Base-by-base conservation (phyloP, 2,329 filamentous ascomycete species). In the Tolypocladium ovalisporum region DNA sequence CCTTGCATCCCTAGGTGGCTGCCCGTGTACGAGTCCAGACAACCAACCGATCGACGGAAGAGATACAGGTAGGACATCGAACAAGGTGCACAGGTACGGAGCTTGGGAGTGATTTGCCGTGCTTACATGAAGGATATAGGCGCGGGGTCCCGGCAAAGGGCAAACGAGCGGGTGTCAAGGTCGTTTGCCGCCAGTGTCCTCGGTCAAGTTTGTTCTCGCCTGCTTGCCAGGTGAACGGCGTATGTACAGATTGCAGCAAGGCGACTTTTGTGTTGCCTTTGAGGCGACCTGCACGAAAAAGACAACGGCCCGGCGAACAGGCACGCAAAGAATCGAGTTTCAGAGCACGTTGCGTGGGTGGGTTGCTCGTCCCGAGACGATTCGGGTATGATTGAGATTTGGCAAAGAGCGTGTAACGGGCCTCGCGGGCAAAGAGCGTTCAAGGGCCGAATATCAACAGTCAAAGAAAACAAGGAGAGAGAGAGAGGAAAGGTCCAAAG, bases 391-490 rank as follows among this genome's bases (percentile, higher is more conserved):
- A 35, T 32, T n/a, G 27, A 2, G n/a, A 40, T 3, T 19, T 22
- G 44, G 40, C 52, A 56, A 57, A 52, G 57, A 57, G 40, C 53
- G 54, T 54, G 52, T 44, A 54, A 55, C 5, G 35, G 54, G 17
- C 24, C 47, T 29, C 47, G 13, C 47, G 22, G 47, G 47, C 35
- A 51, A 57, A 24, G 56, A 57, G 56, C 52, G 36, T 52, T 29
- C 34, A 37, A 24, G 29, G 59, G 54, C 51, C 61, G 60, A 55
- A 57, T 52, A 60, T 22, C 42, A 56, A 56, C 24, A 59, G 51
- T 54, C 58, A 57, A 60, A 44, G 59, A 56, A 57, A 57, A 58
- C 19, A 55, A 29, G 13, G 32, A 52, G 54, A 57, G 60, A 61
- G 60, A 61, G 35, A 51, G 52, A 56, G 44, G 40, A 24, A 37